Conservation (phyloP, 768 basidiomycete species). For the Udeniomyces megalosporus region DNA sequence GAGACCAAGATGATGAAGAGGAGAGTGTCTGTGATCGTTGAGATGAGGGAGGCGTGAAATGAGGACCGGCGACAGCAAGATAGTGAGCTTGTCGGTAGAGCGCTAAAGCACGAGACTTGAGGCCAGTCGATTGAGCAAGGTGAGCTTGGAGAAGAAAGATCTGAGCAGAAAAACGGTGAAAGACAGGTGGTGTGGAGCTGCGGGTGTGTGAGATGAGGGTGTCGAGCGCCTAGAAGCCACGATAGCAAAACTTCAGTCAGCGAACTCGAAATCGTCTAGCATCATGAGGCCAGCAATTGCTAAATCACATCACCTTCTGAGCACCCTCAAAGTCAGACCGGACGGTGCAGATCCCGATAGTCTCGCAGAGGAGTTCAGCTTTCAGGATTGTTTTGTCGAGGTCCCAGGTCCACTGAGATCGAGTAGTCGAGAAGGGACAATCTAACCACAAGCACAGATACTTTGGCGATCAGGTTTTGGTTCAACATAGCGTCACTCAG, state of each 20-base stretch:
- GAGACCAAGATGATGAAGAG: background rate
- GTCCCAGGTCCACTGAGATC: background rate
- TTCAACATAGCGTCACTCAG: background rate
- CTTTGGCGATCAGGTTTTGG: too few species aligned
- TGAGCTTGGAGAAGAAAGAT: slow-evolving; percentile 13
- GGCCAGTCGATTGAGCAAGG: slow-evolving; percentile 6
- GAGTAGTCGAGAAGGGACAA: background rate
- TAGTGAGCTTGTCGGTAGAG: slow-evolving; percentile 7
- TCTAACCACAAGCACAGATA: background rate
- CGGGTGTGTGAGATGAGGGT: slow-evolving; percentile 1
- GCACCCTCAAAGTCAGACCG: slow-evolving; percentile 12
- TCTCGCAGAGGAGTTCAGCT: slow-evolving; percentile 9
- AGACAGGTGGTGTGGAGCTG: background rate
- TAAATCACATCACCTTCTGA: background rate
- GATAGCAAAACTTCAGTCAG: background rate
- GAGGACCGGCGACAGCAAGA: background rate
- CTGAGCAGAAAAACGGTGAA: slow-evolving; percentile 1
- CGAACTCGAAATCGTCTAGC: background rate
- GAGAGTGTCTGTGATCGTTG: too few species aligned
- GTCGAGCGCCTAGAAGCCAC: background rate
- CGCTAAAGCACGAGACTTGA: background rate
- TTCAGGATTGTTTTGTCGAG: background rate
- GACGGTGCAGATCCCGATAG: background rate
- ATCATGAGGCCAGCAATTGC: background rate
- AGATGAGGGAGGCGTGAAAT: too few species aligned